These are phyloP conservation scores for Dichotomopilus funicola DNA, from an alignment of 2,329 filamentous ascomycete genomes.

Conservation along the genomic window DNA sequence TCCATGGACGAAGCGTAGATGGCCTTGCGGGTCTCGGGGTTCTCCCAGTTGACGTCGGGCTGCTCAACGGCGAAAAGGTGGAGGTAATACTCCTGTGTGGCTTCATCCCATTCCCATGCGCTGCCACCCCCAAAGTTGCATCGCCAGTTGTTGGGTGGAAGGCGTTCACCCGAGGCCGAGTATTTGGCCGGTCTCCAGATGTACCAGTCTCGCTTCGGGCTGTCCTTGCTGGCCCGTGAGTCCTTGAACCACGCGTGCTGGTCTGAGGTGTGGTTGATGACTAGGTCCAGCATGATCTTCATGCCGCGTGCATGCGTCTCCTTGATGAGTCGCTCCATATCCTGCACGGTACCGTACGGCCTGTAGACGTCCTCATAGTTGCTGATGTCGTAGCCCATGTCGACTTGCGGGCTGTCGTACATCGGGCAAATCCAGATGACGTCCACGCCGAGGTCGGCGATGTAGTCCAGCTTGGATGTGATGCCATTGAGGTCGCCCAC, in stretches of 20 bases:
- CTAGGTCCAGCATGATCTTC: conserved; percentile 66
- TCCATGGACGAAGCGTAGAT: conserved; percentile 65
- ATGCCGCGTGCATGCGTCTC: conserved; percentile 50
- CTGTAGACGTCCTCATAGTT: conserved; percentile 54
- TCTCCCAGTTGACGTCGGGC: conserved; percentile 81
- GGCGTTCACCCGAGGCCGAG: conserved; percentile 49
- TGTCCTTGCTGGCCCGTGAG: conserved; percentile 53
- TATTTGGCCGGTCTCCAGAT: conserved; percentile 34
- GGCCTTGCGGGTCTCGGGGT: conserved; percentile 57
- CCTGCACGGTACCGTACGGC: conserved; percentile 56
- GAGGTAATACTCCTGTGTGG: conserved; percentile 67
- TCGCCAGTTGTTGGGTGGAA: conserved; percentile 71
- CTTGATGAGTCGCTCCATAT: conserved; percentile 56
- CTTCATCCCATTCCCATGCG: conserved; percentile 63
- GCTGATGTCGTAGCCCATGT: conserved; percentile 61
- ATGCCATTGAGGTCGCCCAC: conserved; percentile 48
- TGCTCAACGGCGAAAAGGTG: conserved; percentile 70
- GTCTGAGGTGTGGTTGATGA: conserved; percentile 71
- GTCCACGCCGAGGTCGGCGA: conserved; percentile 42
- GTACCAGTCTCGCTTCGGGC: conserved; percentile 59
- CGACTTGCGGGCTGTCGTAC: conserved; percentile 36
- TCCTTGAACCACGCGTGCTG: conserved; percentile 67
- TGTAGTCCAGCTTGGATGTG: conserved; percentile 46
- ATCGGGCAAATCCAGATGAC: conserved; percentile 41
- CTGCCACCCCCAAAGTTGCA: conserved; percentile 54